Percentiles rank a stretch among this genome's conserved stretches.
These are phyloP conservation scores for Erodium trifolium DNA, from an alignment of 441 rosid species.

Conservation along the genomic window DNA sequence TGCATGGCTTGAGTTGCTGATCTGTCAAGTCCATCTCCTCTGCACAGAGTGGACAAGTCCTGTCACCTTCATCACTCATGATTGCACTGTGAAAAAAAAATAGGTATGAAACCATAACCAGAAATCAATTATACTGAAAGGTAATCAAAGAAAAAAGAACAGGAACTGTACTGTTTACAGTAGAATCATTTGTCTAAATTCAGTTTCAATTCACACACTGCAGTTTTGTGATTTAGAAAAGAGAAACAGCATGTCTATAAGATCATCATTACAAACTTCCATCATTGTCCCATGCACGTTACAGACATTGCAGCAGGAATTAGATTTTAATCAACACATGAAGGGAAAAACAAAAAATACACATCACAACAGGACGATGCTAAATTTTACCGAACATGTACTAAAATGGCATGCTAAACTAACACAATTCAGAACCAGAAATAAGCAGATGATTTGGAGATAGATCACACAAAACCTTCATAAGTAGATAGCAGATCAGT, in stretches of 20 bases:
- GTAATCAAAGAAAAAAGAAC: no score
- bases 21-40: conserved; percentile 97
- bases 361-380: no score
- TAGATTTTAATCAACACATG: not conserved
- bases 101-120: not conserved
- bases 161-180: not conserved
- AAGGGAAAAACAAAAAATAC: no score
- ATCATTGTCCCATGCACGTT: not conserved
- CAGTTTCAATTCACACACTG: not conserved
- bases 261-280: not conserved
- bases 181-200: not conserved
- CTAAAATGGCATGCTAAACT: not conserved
- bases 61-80: conserved; percentile 84
- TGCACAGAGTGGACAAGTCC: conserved; percentile 83
- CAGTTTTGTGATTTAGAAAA: not conserved
- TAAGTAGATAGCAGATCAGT: not conserved
- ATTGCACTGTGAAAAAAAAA: conserved; percentile 28
- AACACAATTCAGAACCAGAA: not conserved
- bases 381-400: no score
- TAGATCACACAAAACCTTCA: not conserved
- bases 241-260: no score
- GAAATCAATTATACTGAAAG: not conserved
- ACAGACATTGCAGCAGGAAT: not conserved
- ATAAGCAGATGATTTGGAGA: not conserved
- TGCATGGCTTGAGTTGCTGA: conserved; percentile 92